Evolutionary conservation across 2,329 filamentous ascomycete genomes (phyloP), one percentile per base, ranked within the genome.

Genomic region (Trichoderma pleuroti): DNA sequence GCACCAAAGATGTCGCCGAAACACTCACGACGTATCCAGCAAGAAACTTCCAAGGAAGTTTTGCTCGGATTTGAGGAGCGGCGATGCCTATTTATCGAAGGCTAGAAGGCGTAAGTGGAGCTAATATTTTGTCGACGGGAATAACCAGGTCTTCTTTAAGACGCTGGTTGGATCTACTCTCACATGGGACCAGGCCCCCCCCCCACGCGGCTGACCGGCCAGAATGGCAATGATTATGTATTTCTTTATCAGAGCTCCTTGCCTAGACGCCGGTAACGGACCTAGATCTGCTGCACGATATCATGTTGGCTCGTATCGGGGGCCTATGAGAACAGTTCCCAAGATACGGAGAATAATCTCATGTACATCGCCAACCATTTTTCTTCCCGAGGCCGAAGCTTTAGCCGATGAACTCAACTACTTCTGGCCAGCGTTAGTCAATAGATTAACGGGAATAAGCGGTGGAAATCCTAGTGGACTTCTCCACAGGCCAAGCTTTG

Each of bases 381-480:
- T 24, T 52, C 21, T 52, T 21, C n/a, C 46, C 46, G 24, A 46
- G 54, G 42, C 34, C 30, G 21, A 24, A 18, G 18, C 28, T n/a
- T 34, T 34, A 34, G 52, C 42, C 54, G 36, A 68, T 30, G 59
- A 46, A 63, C 67, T 39, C 30, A 24, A n/a, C 59, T 34, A 12
- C 4, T 52, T 8, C 32, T 28, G 10, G 18, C 52, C 52, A 24
- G 12, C 54, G 28, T 59, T 42, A 70, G 42, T 63, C 67, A 49
- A 54, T 70, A 28, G 65, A 30, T 56, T 56, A 30, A 16, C 67
- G 67, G 67, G 59, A 70, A 70, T 70, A 70, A 70, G 30, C 59
- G 18, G 28, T 60, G 67, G 67, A 26, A 39, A 70, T 56, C 30
- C 26, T 54, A 24, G 24, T 39, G 18, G 12, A 10, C 16, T 63